These are phyloP conservation scores for Suhomyces terraborum DNA, from an alignment of 1,139 yeast species.

Conservation along the genomic window DNA sequence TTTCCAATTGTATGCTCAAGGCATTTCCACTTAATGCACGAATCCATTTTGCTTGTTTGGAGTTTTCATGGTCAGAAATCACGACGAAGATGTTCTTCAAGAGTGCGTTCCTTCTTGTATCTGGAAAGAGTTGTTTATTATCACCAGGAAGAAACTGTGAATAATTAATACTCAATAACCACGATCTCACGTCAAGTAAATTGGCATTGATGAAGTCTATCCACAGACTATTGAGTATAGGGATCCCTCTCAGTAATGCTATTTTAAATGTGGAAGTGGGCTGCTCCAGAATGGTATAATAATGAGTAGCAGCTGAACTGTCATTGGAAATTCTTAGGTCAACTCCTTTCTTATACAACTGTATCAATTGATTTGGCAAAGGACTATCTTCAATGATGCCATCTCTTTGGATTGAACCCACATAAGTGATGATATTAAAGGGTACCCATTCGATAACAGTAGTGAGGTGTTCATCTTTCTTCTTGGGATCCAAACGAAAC, in stretches of 20 bases:
- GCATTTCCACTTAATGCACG: conserved; percentile 19
- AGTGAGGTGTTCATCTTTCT: conserved; percentile 17
- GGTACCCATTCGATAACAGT: conserved; percentile 29
- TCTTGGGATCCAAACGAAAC: conserved; percentile 21
- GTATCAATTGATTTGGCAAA: conserved; percentile 1
- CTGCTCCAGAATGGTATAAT: conserved; percentile 19
- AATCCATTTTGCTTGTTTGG: conserved; percentile 19
- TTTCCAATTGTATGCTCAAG: neutral
- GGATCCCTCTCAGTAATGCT: conserved; percentile 31
- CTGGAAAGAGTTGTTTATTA: conserved; percentile 20
- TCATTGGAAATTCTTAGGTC: conserved; percentile 29
- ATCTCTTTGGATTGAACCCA: conserved; percentile 8
- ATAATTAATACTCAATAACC: conserved; percentile 26
- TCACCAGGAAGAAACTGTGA: conserved; percentile 22
- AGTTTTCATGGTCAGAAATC: conserved; percentile 11
- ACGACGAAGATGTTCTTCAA: conserved; percentile 18
- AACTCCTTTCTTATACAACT: conserved; percentile 18
- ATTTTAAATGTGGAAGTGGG: conserved; percentile 13
- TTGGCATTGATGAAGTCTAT: conserved; percentile 14
- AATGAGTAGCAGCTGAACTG: conserved; percentile 30
- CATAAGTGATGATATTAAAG: conserved; percentile 20
- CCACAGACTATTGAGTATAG: conserved; percentile 33
- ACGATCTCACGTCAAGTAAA: conserved; percentile 19
- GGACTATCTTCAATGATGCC: conserved; percentile 6
- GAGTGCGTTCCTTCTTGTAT: conserved; percentile 17